Percentiles rank a stretch among this genome's conserved stretches.
Conservation (phyloP, 805 yeast species). For the Candida alai region DNA sequence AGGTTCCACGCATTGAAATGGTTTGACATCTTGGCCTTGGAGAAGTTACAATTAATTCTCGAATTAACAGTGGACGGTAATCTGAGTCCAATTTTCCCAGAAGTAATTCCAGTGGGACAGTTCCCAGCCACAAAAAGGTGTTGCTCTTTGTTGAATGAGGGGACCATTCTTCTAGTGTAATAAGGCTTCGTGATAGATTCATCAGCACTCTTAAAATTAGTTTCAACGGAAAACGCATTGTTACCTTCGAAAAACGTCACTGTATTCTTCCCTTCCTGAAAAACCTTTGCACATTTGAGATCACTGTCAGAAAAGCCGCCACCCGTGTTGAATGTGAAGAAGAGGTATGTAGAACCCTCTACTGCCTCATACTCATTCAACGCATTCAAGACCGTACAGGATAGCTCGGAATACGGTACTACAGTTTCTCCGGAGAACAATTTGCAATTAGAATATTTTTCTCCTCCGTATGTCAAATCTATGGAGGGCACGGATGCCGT, state of each 20-base stretch:
- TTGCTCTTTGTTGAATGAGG: conserved; percentile 11
- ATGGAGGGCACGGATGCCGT: conserved; percentile 5
- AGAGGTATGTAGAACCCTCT: too few relatives aligned
- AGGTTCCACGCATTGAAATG: conserved; percentile 16
- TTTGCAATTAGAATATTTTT: conserved; percentile 22
- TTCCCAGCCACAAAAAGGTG: conserved; percentile 11
- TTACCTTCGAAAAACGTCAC: too few relatives aligned
- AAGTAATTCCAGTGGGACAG: conserved; percentile 19
- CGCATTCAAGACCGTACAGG: too few relatives aligned
- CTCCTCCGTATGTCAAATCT: conserved; percentile 1
- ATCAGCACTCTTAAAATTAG: too few relatives aligned
- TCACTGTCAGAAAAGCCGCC: conserved; percentile 14
- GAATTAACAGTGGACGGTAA: background rate
- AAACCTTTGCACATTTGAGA: conserved; percentile 15
- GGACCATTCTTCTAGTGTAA: conserved; percentile 6
- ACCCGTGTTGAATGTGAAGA: conserved; percentile 21
- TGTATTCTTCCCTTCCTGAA: conserved; percentile 15
- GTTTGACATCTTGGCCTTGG: conserved; percentile 15
- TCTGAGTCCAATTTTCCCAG: conserved; percentile 19
- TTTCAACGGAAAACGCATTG: too few relatives aligned
- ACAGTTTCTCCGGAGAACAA: conserved; percentile 15
- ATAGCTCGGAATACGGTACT: conserved; percentile 14
- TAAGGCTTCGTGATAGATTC: too few relatives aligned
- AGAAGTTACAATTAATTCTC: conserved; percentile 15
- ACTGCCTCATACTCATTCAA: too few relatives aligned